Evolutionary conservation across 2,329 filamentous ascomycete genomes (phyloP).

Genomic region (Ceratocystis cubensis): DNA sequence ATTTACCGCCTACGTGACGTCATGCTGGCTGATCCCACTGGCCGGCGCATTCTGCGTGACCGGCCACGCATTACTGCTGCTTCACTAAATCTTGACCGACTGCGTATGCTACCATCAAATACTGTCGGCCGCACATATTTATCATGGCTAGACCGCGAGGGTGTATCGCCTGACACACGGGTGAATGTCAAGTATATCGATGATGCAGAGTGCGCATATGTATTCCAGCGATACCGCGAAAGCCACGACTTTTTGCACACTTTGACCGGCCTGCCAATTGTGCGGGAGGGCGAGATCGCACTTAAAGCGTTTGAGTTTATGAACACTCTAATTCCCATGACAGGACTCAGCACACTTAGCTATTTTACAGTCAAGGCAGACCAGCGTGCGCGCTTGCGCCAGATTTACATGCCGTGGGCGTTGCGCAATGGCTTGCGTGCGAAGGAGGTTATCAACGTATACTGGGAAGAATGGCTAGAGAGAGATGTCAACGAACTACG

Average conservation of each 20-base stretch:
- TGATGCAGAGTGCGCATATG: constrained; percentile 90
- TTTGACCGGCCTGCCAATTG: constrained; percentile 75
- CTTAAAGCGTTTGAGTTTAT: constrained; percentile 96
- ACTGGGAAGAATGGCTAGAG: constrained; percentile 91
- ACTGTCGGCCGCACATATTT: constrained; percentile 74
- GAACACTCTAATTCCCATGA: constrained; percentile 92
- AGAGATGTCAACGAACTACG: constrained; percentile 69
- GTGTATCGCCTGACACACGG: constrained; percentile 83
- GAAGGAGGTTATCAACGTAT: constrained; percentile 83
- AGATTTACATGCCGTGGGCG: constrained; percentile 80
- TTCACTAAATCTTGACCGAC: constrained; percentile 49
- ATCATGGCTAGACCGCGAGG: constrained; percentile 84
- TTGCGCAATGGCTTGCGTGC: constrained; percentile 64
- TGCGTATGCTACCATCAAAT: constrained; percentile 59
- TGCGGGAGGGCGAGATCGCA: constrained; percentile 94
- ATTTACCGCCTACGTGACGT: constrained; percentile 80
- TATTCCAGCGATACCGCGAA: constrained; percentile 95
- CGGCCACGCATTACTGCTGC: constrained; percentile 78
- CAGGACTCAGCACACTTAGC: constrained; percentile 70
- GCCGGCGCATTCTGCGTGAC: constrained; percentile 80
- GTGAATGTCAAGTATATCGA: constrained; percentile 78
- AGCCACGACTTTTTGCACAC: constrained; percentile 98
- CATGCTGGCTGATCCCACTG: constrained; percentile 76
- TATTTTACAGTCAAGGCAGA: constrained; percentile 75
- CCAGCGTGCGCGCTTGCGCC: constrained; percentile 63